A percentile compares a stretch with the other conserved stretches of the same genome.
These are phyloP conservation scores for Didymellaceae sp. DNA, from an alignment of 2,329 filamentous ascomycete genomes.

Conservation along the genomic window DNA sequence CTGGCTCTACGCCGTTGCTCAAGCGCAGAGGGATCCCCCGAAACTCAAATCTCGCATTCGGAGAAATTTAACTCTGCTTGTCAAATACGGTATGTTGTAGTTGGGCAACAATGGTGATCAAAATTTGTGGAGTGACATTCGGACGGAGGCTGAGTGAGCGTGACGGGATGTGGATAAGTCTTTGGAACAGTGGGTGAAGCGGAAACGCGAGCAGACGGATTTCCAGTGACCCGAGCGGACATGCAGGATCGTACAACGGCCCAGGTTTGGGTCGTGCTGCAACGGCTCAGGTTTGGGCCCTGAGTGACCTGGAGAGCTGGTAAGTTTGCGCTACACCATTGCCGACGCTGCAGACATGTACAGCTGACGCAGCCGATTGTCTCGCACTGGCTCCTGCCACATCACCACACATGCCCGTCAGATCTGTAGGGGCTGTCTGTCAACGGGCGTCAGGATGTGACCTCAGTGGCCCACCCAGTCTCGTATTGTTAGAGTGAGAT, in stretches of 20 bases:
- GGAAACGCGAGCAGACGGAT: background rate
- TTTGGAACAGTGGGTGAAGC: background rate
- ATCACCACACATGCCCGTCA: background rate
- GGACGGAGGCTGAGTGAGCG: background rate
- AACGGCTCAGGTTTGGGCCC: background rate
- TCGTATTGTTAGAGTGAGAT: background rate
- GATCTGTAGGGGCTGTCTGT: background rate
- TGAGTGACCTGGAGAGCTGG: background rate
- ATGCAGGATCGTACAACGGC: conserved; percentile 1
- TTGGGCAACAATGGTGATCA: background rate
- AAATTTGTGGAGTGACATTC: background rate
- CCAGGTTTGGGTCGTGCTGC: background rate
- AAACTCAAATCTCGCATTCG: background rate
- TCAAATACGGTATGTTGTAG: background rate
- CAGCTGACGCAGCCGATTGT: conserved; percentile 3
- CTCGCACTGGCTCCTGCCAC: background rate
- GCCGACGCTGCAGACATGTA: background rate
- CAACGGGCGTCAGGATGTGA: background rate
- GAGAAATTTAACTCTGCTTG: conserved; percentile 3
- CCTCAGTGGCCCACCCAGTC: background rate
- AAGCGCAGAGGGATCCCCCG: background rate
- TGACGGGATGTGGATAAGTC: too few relatives aligned
- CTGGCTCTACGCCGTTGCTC: conserved; percentile 13
- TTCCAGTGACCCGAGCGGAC: background rate
- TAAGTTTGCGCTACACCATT: conserved; percentile 1